These are phyloP conservation scores for Colletotrichum godetiae DNA, from an alignment of 2,329 filamentous ascomycete species.

Conservation along the genomic window DNA sequence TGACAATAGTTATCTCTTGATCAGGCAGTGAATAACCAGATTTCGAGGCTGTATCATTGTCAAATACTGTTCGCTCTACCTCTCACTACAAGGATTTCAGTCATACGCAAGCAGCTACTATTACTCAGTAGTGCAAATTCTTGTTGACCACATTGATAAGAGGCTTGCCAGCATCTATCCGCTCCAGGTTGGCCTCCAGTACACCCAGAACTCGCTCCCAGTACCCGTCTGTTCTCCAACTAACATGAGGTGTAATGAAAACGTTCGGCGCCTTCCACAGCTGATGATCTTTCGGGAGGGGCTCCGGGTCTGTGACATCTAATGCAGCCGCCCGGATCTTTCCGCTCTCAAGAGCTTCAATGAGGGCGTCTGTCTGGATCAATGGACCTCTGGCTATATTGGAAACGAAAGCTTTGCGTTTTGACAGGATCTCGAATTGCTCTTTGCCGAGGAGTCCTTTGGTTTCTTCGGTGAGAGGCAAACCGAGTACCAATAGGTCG, in stretches of 20 bases:
- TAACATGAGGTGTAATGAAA: constrained; percentile 61
- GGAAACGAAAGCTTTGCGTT: constrained; percentile 65
- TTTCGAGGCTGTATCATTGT: too few relatives aligned
- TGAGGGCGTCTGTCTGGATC: constrained; percentile 60
- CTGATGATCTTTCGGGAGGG: constrained; percentile 70
- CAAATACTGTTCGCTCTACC: too few relatives aligned
- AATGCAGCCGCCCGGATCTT: constrained; percentile 69
- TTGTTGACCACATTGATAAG: constrained; percentile 44
- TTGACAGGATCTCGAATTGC: constrained; percentile 53
- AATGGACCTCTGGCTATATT: constrained; percentile 71
- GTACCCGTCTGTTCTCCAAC: constrained; percentile 39
- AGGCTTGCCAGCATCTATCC: constrained; percentile 39
- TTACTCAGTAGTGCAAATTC: constrained; percentile 38
- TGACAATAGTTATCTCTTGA: too few relatives aligned
- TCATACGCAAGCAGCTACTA: too few relatives aligned
- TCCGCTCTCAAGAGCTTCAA: constrained; percentile 61
- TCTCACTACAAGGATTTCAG: too few relatives aligned
- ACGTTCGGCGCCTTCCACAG: constrained; percentile 75
- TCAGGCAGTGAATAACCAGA: too few relatives aligned
- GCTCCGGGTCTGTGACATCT: constrained; percentile 80
- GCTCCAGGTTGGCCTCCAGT: constrained; percentile 45
- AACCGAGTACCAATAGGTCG: constrained; percentile 55
- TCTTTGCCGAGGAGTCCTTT: constrained; percentile 54
- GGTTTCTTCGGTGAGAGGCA: constrained; percentile 54
- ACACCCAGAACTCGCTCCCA: constrained; percentile 42